Evolutionary conservation across 140 eudicot species (phyloP).

Genomic region (Ambrosia hybrid): DNA sequence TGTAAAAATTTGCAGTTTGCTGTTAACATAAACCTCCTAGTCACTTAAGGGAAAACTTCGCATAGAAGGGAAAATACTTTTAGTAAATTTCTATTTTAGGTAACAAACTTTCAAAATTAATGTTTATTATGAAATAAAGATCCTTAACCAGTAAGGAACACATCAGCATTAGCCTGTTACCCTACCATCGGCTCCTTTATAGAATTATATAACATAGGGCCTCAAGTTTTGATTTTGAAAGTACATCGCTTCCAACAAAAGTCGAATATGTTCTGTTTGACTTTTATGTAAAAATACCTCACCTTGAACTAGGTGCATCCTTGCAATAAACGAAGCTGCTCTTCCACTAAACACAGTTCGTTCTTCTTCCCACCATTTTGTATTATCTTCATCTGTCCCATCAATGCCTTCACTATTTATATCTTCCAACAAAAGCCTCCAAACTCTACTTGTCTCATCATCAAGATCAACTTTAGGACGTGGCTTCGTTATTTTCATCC

Average conservation of each 20-base stretch:
- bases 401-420: conserved; percentile 86
- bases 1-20: conserved; percentile 7
- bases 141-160: no score
- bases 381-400: conserved; percentile 84
- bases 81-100: no score
- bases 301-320: conserved; percentile 99
- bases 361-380: conserved; percentile 96
- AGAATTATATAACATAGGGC: neutral
- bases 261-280: no score
- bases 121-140: neutral
- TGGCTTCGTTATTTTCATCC: conserved; percentile 42
- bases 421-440: conserved; percentile 88
- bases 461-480: conserved; percentile 94
- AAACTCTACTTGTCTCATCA: conserved; percentile 93
- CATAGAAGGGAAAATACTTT: no score
- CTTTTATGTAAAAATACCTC: neutral
- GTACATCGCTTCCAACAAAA: no score
- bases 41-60: neutral
- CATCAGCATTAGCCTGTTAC: neutral
- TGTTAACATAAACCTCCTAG: conserved; percentile 15
- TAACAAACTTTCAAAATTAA: neutral
- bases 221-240: neutral
- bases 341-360: conserved; percentile 71
- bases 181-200: neutral
- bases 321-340: conserved; percentile 85